phyloP scores from a whole-genome alignment of 305 asterid species.

The Fraxinus dipetala region DNA sequence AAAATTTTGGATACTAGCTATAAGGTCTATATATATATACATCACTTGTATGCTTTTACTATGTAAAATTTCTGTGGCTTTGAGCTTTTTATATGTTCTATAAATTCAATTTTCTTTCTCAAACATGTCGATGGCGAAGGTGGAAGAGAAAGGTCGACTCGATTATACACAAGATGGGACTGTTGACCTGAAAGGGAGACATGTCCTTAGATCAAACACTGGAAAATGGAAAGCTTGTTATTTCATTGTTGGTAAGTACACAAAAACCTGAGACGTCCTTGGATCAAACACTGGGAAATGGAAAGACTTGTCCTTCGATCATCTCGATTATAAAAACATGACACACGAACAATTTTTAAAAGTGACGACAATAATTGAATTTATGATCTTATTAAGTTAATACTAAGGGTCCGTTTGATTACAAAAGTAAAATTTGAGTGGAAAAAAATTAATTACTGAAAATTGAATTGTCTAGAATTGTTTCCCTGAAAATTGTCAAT shows the following conservation, averaged over 20 bases:
- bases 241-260: constrained; percentile 60
- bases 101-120: background rate
- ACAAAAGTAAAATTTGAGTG: too few relatives aligned
- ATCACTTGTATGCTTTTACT: background rate
- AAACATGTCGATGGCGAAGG: constrained; percentile 27
- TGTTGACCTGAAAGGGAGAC: constrained; percentile 57
- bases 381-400: background rate
- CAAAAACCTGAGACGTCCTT: background rate
- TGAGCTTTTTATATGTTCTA: background rate
- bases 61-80: background rate
- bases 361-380: background rate
- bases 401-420: too few relatives aligned
- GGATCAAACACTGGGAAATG: background rate
- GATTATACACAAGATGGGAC: constrained; percentile 70
- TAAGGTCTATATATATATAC: background rate
- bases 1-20: background rate
- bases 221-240: constrained; percentile 81
- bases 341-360: background rate
- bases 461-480: too few relatives aligned
- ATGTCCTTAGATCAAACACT: constrained; percentile 53
- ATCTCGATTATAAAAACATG: background rate
- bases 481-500: too few relatives aligned
- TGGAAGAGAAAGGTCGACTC: constrained; percentile 44
- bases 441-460: too few relatives aligned
- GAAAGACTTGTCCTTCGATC: background rate